Conservation (phyloP, 257 asterid species). For the Vinca minor region DNA sequence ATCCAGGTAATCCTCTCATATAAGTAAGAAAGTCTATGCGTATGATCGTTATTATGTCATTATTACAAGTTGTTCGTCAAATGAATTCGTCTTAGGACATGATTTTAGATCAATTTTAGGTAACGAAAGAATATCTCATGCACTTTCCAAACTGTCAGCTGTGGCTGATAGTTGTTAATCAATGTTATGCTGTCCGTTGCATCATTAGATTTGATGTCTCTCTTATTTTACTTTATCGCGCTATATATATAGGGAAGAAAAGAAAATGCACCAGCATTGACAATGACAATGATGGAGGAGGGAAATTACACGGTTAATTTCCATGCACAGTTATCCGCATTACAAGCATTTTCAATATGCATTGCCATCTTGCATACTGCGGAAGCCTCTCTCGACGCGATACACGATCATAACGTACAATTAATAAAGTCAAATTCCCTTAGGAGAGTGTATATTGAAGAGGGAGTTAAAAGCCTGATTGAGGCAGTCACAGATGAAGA, state of each 20-base stretch:
- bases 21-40: neutral
- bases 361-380: conserved; percentile 59
- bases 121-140: neutral
- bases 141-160: neutral
- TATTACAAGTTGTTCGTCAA: neutral
- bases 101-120: neutral
- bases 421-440: conserved; percentile 44
- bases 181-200: neutral
- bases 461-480: conserved; percentile 41
- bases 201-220: neutral
- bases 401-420: conserved; percentile 36
- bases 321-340: conserved; percentile 72
- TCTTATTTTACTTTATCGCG: conserved; percentile 1
- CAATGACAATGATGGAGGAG: conserved; percentile 42
- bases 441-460: conserved; percentile 50
- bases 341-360: conserved; percentile 87
- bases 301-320: conserved; percentile 73
- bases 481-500: conserved; percentile 48
- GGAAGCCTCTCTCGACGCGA: conserved; percentile 42
- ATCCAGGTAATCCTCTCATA: conserved; percentile 47
- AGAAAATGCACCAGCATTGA: conserved; percentile 46
- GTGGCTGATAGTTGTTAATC: neutral
- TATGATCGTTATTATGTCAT: neutral
- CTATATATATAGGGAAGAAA: conserved; percentile 56
- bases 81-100: neutral